Base-by-base conservation (phyloP, 306 rosid species). In the Canavalia gladiata region DNA sequence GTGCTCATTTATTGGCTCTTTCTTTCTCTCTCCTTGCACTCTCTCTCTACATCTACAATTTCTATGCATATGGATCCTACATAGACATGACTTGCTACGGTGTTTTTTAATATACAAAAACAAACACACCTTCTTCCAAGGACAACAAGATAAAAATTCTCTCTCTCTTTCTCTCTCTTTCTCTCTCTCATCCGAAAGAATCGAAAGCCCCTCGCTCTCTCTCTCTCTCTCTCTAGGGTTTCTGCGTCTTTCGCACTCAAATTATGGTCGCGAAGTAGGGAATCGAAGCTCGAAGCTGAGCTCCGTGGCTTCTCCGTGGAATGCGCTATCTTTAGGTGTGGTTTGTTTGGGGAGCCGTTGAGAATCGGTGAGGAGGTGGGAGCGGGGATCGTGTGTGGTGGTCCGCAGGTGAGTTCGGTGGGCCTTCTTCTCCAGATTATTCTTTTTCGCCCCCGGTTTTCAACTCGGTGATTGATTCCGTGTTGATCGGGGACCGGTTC, bases 161-260 rank as follows among this genome's bases (percentile, higher is more conserved):
- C 81, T 73, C 90, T 52, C 70, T 35, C 39, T 1, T 29, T 18
- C 52, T 41, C 74, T 1, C 69, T 54, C 76, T 67, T 74, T 37
- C 74, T 41, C 74, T 51, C 42, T 13, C 42, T 33, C 6, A 7
- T 37, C 81, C 87, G 81, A 70, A 47, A 67, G 79, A 78, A 86
- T 88, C 87, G 90, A 86, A 86, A 84, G 79, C 86, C 90, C 25
- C 84, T 87, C 89, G 86, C 91, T 90, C 92, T 88, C 88, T 90
- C 90, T 96, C 84, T 87, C 89, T 87, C 91, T 90, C 92, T 88
- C 88, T 90, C 90, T 96, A 95, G 98, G 97, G 93, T 92, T 96
- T 88, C 76, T 56, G 62, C 39, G 58, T 81, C 75, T 25, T 86
- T 89, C 97, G 90, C 93, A 83, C 89, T 80, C 84, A 72, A 91